Base-by-base conservation (phyloP, 306 rosid genomes). In the Pyrus communis region DNA sequence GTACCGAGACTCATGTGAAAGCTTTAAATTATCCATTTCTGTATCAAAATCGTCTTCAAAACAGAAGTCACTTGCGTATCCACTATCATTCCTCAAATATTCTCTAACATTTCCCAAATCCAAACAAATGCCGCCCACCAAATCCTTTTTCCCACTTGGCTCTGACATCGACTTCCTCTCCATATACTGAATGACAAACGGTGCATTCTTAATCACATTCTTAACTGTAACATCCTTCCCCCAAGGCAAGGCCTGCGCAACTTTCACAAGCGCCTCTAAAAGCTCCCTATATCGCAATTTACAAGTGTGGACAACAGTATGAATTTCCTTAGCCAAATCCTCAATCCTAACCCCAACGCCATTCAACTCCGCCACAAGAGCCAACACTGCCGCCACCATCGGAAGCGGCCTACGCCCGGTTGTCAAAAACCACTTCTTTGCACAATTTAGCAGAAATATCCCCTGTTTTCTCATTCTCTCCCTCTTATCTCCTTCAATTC, bases 241-340 rank as follows among this genome's bases (percentile, higher is more conserved):
- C 98, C 98, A 93, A 51, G 96, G 96, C 86, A 93, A 84, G 45
- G 78, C 92, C 67, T 89, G 87, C 0, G 96, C 96, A 23, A 82
- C 94, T 80, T 93, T 80, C 43, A 93, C 98, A 60, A 93, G 90
- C 3, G 81, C 80, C 74, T 89, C 85, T 28, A 87, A 74, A 62
- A 91, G 90, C 84, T 93, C 96, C 75, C 45, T 85, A 51, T 89
- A 88, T 78, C 98, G 80, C 9, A 75, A 40, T 82, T 67, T 89
- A 82, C 93, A 77, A 5, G 98, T 91, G 19, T 88, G 76, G 70
- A 85, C 84, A 22, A 58, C 73, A 8, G 90, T 89, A 77, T 85
- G 88, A 49, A 86, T 81, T 61, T 91, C 91, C 83, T 63, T 85
- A 0, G 93, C 96, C 55, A 79, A 82, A 19, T 86, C 85, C 58